phyloP scores from a whole-genome alignment of 176 grass and related monocot genomes.

The Lolium perenne region DNA sequence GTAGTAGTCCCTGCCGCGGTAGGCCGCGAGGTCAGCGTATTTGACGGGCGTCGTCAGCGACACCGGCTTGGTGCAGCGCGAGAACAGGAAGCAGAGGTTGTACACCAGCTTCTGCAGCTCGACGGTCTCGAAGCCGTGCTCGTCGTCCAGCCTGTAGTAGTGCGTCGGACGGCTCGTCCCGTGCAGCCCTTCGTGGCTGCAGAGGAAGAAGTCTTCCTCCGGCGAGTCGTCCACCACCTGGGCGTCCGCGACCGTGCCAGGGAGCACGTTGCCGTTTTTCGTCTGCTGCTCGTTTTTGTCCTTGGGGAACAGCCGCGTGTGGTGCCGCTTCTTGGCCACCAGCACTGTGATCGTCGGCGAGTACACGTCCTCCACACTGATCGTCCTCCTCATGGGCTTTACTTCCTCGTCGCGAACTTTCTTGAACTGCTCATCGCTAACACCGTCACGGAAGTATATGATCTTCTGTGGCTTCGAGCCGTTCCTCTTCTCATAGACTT shows the following conservation, averaged over 20 bases:
- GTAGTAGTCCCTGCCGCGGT: conserved; percentile 59
- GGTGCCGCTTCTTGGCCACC: conserved; percentile 67
- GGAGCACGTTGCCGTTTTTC: conserved; percentile 48
- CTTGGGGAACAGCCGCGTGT: conserved; percentile 60
- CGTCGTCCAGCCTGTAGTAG: conserved; percentile 57
- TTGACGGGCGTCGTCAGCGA: conserved; percentile 61
- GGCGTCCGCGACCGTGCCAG: conserved; percentile 61
- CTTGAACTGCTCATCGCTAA: conserved; percentile 59
- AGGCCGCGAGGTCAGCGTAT: conserved; percentile 60
- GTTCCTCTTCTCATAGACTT: conserved; percentile 39
- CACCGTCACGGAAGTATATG: conserved; percentile 73
- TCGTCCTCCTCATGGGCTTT: conserved; percentile 34
- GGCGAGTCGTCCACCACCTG: conserved; percentile 36
- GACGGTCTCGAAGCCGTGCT: conserved; percentile 43
- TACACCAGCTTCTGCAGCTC: conserved; percentile 66
- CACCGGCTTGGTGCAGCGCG: conserved; percentile 69
- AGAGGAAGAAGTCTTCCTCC: conserved; percentile 64
- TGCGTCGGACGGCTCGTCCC: conserved; percentile 67
- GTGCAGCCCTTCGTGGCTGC: conserved; percentile 54
- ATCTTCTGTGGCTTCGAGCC: conserved; percentile 44
- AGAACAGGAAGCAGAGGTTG: conserved; percentile 64
- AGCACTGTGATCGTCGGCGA: conserved; percentile 61
- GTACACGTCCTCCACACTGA: conserved; percentile 41
- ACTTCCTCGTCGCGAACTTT: conserved; percentile 61
- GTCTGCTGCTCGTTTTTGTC: neutral